Evolutionary conservation across 2,329 filamentous ascomycete genomes (phyloP).

Genomic region (Corinectria fuckeliana): DNA sequence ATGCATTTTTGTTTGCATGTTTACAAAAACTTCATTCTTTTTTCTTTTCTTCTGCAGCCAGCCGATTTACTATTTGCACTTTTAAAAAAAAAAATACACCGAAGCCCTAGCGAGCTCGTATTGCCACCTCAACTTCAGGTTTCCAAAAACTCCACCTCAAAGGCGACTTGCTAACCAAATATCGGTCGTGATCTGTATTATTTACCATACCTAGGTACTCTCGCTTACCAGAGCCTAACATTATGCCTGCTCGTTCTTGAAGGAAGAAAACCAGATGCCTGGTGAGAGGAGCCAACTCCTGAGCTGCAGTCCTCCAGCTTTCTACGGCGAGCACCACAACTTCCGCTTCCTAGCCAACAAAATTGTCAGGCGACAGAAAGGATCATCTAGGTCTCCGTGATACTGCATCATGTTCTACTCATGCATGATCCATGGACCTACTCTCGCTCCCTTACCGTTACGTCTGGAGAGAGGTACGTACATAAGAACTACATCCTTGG

Average conservation of each 20-base stretch:
- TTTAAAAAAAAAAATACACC: background rate
- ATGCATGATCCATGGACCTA: slow-evolving; percentile 22
- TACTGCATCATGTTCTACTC: slow-evolving; percentile 21
- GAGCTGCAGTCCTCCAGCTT: slow-evolving; percentile 21
- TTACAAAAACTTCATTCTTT: background rate
- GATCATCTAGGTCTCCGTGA: slow-evolving; percentile 11
- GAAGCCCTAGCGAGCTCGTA: background rate
- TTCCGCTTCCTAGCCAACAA: slow-evolving; percentile 9
- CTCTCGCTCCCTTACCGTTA: background rate
- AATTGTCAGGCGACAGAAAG: slow-evolving; percentile 5
- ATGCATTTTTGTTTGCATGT: background rate
- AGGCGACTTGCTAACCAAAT: background rate
- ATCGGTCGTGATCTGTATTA: background rate
- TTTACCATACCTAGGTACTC: background rate
- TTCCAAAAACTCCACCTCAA: background rate
- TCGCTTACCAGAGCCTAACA: slow-evolving; percentile 17
- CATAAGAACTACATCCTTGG: background rate
- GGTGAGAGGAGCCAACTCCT: slow-evolving; percentile 9
- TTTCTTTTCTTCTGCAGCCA: background rate
- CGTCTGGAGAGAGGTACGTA: background rate
- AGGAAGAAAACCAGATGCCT: background rate
- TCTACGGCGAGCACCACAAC: slow-evolving; percentile 14
- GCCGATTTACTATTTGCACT: background rate
- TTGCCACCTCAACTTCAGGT: background rate
- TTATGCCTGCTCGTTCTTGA: background rate